Evolutionary conservation across 2,329 filamentous ascomycete species (phyloP), one percentile per base, ranked within the genome.

Genomic region (Chrysoporthe cubensis): DNA sequence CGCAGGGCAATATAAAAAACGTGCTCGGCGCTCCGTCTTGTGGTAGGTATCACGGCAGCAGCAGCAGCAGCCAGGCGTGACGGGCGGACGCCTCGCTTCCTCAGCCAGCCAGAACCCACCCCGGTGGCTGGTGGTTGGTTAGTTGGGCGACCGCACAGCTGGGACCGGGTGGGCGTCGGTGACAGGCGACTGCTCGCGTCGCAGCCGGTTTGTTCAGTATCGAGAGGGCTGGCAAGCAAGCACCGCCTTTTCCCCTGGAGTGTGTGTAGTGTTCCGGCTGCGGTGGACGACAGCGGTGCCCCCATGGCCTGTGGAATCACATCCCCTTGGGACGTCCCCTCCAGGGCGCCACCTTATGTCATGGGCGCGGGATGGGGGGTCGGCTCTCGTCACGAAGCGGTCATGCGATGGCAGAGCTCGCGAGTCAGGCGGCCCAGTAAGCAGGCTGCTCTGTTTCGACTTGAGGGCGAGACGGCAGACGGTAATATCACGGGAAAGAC

Each of bases 1-100:
- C 54, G 64, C 67, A 69, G 50, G 50, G 32, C 67, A 69, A 69
- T 66, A 64, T 69, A 50, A 57, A 66, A 69, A 69, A 69, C 67
- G 67, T 69, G 67, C 60, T 57, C 56, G 61, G 64, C 60, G 60
- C 60, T 50, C 62, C 56, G 48, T 57, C n/a, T 66, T 66, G 67
- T 63, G 64, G 34, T 7, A 14, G 60, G 67, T 66, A 60, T 57
- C 40, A 66, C 60, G 48, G 59, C 32, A 37, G 26, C 26, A 26
- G 26, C 26, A 26, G 26, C 26, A 26, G 26, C 26, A 26, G 26
- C 26, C 8, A 34, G 32, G 50, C 26, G 34, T 13, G 34, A 13
- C 37, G 37, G n/a, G 37, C 43, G 60, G 60, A 26, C 48, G 14
- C 1, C 43, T 40, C 60, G 44, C 60, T 46, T 43, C 42, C 37